phyloP scores from a whole-genome alignment of 2,329 filamentous ascomycete genomes.

The Pestalotiopsis sp. region DNA sequence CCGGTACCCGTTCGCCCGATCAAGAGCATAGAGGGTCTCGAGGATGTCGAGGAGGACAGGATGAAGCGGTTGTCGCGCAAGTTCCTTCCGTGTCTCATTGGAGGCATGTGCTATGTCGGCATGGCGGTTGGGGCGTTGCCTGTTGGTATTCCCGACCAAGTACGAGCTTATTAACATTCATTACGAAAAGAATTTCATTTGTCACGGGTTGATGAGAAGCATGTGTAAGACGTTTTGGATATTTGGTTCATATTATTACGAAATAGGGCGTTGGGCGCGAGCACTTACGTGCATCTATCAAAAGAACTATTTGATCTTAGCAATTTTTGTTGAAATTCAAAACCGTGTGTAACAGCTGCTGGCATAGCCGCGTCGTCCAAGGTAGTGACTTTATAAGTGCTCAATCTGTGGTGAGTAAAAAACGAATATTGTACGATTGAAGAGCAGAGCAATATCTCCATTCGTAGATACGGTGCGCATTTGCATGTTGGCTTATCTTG shows the following conservation, averaged over 20 bases:
- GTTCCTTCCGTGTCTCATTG: not conserved
- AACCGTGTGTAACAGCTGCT: too few species aligned
- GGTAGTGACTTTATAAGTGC: too few species aligned
- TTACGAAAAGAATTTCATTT: not conserved
- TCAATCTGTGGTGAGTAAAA: too few species aligned
- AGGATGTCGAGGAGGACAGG: not conserved
- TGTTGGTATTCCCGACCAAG: not conserved
- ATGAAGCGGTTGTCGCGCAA: not conserved
- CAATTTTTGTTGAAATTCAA: too few species aligned
- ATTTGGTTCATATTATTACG: too few species aligned
- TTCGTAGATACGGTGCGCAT: too few species aligned
- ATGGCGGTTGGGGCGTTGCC: not conserved
- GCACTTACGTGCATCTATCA: not conserved
- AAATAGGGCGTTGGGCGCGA: not conserved
- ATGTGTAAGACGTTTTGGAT: not conserved
- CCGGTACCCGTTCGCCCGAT: not conserved
- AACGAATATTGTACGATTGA: too few species aligned
- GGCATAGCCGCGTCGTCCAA: too few species aligned
- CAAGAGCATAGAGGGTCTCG: not conserved
- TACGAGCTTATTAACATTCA: not conserved
- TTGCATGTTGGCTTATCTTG: too few species aligned
- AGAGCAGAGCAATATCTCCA: too few species aligned
- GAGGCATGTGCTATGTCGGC: not conserved
- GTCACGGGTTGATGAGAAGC: not conserved
- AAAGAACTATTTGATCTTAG: too few species aligned